Conservation (phyloP, 2,329 filamentous ascomycete species). For the Thermoascus crustaceus region DNA sequence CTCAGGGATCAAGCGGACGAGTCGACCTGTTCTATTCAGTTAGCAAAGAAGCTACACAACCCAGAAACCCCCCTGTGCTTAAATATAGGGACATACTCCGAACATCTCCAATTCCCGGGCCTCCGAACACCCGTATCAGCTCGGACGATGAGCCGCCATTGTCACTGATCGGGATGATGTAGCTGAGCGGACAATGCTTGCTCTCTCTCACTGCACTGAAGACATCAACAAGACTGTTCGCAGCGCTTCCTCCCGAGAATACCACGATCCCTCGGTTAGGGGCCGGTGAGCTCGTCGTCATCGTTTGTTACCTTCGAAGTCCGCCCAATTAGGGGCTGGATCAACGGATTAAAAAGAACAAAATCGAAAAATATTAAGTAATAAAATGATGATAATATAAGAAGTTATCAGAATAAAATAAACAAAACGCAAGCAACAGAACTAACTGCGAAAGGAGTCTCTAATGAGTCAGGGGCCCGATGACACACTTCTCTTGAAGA, state of each 20-base stretch:
- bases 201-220: constrained; percentile 60
- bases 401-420: too few relatives aligned
- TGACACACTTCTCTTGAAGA: too few relatives aligned
- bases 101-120: constrained; percentile 75
- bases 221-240: constrained; percentile 86
- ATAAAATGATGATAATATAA: too few relatives aligned
- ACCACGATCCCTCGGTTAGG: constrained; percentile 59
- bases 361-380: too few relatives aligned
- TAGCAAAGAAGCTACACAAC: background rate
- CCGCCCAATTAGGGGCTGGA: too few relatives aligned
- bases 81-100: constrained; percentile 49
- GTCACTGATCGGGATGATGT: constrained; percentile 91
- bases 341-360: too few relatives aligned
- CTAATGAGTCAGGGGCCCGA: too few relatives aligned
- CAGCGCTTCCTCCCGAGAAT: constrained; percentile 88
- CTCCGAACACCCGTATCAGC: constrained; percentile 87
- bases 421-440: too few relatives aligned
- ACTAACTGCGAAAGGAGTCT: too few relatives aligned
- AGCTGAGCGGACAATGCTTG: constrained; percentile 62
- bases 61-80: background rate
- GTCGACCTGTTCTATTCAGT: constrained; percentile 51
- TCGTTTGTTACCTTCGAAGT: too few relatives aligned
- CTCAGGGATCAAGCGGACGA: constrained; percentile 82
- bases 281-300: constrained; percentile 7
- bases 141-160: constrained; percentile 93